phyloP scores from a whole-genome alignment of 176 grass and related monocot genomes.

The Oryza officinalis region DNA sequence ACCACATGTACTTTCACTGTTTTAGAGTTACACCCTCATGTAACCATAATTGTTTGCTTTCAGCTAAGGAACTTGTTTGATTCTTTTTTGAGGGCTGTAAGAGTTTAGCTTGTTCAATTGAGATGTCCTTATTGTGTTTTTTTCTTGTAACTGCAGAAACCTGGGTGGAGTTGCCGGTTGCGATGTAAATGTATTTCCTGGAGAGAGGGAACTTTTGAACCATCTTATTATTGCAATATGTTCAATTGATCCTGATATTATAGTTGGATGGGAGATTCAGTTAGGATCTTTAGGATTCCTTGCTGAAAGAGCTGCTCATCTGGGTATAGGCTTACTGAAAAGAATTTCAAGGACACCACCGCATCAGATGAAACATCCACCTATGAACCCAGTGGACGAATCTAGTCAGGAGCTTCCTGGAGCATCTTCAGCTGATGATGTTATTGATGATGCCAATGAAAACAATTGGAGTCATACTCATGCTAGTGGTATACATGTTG shows the following conservation, averaged over 20 bases:
- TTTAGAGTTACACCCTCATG: not conserved
- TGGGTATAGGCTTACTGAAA: conserved; percentile 81
- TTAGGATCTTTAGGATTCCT: conserved; percentile 83
- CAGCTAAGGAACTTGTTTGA: not conserved
- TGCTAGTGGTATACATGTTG: conserved; percentile 85
- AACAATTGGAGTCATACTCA: conserved; percentile 74
- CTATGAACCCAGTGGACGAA: conserved; percentile 49
- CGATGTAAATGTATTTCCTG: conserved; percentile 50
- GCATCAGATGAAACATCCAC: conserved; percentile 52
- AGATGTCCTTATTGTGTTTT: conserved; percentile 18
- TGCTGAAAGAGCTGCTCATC: conserved; percentile 82
- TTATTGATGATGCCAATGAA: conserved; percentile 52
- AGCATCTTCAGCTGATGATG: conserved; percentile 54
- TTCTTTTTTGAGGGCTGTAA: conserved; percentile 4
- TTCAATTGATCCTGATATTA: conserved; percentile 84
- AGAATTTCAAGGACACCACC: conserved; percentile 80
- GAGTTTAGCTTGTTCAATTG: conserved; percentile 7
- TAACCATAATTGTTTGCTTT: not conserved
- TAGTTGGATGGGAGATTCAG: conserved; percentile 93
- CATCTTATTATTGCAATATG: conserved; percentile 66
- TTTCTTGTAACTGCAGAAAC: conserved; percentile 61
- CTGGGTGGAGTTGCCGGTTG: conserved; percentile 61
- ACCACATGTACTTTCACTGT: not conserved
- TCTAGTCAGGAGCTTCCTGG: conserved; percentile 44
- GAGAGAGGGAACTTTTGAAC: conserved; percentile 78